phyloP scores from a whole-genome alignment of 1,284 basidiomycete species.

The Mixia osmundae region DNA sequence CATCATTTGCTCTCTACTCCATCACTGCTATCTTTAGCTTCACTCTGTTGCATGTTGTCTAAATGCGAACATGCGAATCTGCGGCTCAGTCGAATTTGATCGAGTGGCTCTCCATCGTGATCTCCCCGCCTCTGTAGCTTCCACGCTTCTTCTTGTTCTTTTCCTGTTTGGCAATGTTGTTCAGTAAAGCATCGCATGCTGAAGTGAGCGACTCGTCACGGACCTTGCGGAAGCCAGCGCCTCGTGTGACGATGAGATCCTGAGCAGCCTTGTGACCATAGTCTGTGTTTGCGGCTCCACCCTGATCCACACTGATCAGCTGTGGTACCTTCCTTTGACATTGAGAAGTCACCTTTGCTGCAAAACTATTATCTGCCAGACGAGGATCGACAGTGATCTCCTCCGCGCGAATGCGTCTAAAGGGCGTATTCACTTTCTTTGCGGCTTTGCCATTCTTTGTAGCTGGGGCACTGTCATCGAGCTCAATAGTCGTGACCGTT shows the following conservation, averaged over 20 bases:
- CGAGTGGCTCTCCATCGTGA: conserved; percentile 35
- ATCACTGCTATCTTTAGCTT: too few relatives aligned
- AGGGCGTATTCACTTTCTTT: conserved; percentile 29
- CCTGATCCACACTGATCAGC: conserved; percentile 28
- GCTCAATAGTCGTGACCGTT: too few relatives aligned
- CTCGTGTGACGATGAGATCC: conserved; percentile 78
- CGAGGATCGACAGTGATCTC: conserved; percentile 35
- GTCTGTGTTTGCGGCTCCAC: conserved; percentile 40
- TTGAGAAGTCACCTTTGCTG: conserved; percentile 52
- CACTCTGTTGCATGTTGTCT: too few relatives aligned
- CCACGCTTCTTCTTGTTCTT: conserved; percentile 99
- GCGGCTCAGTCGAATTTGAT: conserved; percentile 17
- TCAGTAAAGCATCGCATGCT: not conserved
- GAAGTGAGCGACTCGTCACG: not conserved
- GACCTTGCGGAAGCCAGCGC: conserved; percentile 69
- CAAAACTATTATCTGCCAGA: conserved; percentile 58
- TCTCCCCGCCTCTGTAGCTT: conserved; percentile 20
- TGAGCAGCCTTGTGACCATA: conserved; percentile 66
- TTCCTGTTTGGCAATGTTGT: conserved; percentile 28
- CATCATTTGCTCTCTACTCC: too few relatives aligned
- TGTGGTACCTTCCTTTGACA: too few relatives aligned
- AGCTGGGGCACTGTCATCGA: too few relatives aligned
- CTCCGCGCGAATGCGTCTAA: conserved; percentile 57
- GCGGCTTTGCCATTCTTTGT: conserved; percentile 14
- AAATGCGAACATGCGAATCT: too few relatives aligned